Evolutionary conservation across 768 basidiomycete genomes (phyloP), one percentile per base, ranked within the genome.

Genomic region (Panaeolus cyanescens): DNA sequence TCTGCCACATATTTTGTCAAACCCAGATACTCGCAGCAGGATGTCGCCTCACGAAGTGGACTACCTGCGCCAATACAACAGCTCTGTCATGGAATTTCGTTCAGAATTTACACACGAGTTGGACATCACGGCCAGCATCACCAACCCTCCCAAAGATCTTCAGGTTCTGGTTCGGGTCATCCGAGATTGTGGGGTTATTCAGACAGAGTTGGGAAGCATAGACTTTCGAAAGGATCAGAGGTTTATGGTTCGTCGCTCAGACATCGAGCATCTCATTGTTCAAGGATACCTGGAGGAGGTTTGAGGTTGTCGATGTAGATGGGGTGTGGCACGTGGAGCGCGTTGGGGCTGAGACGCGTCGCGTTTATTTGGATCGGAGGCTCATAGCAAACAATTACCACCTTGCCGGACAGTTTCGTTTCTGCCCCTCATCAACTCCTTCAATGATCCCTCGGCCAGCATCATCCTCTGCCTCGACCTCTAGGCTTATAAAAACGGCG

Each of bases 241-340:
- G 64, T 96, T 93, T 68, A 88, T 95, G 82, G 89, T 98, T 56
- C 81, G 92, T 34, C 79, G 93, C 65, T 85, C 91, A 6, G 94
- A 96, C 71, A 89, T 99, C 63, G 97, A 99, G 72, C 90, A 96
- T 72, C 81, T 99, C 66, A 93, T 99, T 66, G 88, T 96, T 1
- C 92, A 95, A 70, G 96, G 96, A 4, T 96, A 90, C 73, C 77
- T 99, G 65, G 93, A 98, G 78, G 88, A 96, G 68, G 88, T 96
- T 62, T 89, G 62, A 68, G 56, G 57, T 3, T 10, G 37, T n/a
- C n/a, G 39, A 17, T 19, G 15, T 22, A 28, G 30, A 12, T 1
- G 19, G 13, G 19, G n/a, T n/a, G n/a, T n/a, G 8, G 45, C 45
- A 50, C 45, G 32, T 34, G 32, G 37, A 32, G 39, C 60, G 9